Percentiles rank a stretch among this genome's conserved stretches.
Evolutionary conservation across 1,139 yeast species (phyloP).

Genomic region (Pichia sp.): DNA sequence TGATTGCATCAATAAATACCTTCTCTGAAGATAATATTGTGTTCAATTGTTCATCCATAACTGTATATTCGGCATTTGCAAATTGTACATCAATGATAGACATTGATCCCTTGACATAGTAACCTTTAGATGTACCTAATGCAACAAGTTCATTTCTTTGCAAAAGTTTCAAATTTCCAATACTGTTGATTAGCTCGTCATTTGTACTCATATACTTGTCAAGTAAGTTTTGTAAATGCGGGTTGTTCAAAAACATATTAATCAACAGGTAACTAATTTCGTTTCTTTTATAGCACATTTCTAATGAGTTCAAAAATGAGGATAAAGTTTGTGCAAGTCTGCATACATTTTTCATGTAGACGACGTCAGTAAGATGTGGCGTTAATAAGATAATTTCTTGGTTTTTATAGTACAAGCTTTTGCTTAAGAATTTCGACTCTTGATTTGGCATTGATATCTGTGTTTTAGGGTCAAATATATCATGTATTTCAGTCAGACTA

Average conservation of each 20-base stretch:
- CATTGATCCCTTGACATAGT: slow-evolving; percentile 42
- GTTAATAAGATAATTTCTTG: slow-evolving; percentile 20
- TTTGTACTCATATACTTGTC: background rate
- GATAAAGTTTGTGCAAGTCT: slow-evolving; percentile 21
- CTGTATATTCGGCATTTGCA: slow-evolving; percentile 5
- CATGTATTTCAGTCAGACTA: background rate
- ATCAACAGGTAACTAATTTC: slow-evolving; percentile 22
- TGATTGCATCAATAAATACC: slow-evolving; percentile 32
- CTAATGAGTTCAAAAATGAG: slow-evolving; percentile 24
- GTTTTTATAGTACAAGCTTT: slow-evolving; percentile 21
- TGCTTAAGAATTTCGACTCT: slow-evolving; percentile 19
- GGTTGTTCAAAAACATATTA: slow-evolving; percentile 11
- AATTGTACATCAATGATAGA: slow-evolving; percentile 38
- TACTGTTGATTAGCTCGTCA: slow-evolving; percentile 37
- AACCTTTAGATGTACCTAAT: slow-evolving; percentile 38
- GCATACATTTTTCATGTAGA: slow-evolving; percentile 19
- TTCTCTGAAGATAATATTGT: slow-evolving; percentile 23
- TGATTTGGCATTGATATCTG: background rate
- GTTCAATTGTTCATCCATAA: slow-evolving; percentile 12
- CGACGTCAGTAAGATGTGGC: slow-evolving; percentile 14
- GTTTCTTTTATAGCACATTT: slow-evolving; percentile 23
- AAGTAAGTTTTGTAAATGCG: slow-evolving; percentile 3
- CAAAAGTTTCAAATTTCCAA: slow-evolving; percentile 46
- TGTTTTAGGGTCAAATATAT: background rate
- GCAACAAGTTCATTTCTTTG: slow-evolving; percentile 44